Conservation (phyloP, 768 basidiomycete genomes). For the Trametes villosa region DNA sequence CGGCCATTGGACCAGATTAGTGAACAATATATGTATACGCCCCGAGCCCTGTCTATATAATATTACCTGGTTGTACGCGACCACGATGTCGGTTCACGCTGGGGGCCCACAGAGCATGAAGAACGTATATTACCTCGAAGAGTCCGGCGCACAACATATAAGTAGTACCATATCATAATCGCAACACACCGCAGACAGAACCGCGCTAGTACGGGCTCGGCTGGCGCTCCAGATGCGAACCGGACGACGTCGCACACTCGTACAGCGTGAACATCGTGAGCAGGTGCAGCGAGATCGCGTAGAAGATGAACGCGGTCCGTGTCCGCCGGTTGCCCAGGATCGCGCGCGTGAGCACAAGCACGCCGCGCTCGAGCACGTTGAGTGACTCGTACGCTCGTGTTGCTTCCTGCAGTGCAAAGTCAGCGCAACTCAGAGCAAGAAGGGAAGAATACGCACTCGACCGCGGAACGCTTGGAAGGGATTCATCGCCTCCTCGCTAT, state of each 20-base stretch:
- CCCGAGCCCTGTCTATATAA: too few species aligned
- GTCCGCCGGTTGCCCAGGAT: constrained; percentile 90
- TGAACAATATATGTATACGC: too few species aligned
- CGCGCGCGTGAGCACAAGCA: constrained; percentile 81
- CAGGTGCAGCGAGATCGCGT: constrained; percentile 80
- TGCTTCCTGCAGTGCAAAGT: constrained; percentile 70
- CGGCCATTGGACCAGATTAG: too few species aligned
- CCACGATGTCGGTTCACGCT: too few species aligned
- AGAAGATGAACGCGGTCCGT: constrained; percentile 87
- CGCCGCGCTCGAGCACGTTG: constrained; percentile 88
- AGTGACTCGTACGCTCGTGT: constrained; percentile 90
- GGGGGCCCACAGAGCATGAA: background rate
- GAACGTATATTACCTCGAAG: background rate
- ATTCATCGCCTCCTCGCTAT: constrained; percentile 89
- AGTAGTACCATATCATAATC: background rate
- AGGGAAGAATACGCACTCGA: constrained; percentile 59
- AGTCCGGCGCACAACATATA: background rate
- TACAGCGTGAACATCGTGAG: constrained; percentile 81
- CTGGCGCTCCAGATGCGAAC: constrained; percentile 53
- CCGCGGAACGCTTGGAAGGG: constrained; percentile 98
- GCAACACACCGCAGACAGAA: background rate
- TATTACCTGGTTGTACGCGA: too few species aligned
- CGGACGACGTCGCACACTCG: constrained; percentile 64
- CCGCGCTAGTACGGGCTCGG: constrained; percentile 45
- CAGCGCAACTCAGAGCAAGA: background rate